These are phyloP conservation scores for Malus sylvestris DNA, from an alignment of 306 rosid genomes.

Conservation along the genomic window DNA sequence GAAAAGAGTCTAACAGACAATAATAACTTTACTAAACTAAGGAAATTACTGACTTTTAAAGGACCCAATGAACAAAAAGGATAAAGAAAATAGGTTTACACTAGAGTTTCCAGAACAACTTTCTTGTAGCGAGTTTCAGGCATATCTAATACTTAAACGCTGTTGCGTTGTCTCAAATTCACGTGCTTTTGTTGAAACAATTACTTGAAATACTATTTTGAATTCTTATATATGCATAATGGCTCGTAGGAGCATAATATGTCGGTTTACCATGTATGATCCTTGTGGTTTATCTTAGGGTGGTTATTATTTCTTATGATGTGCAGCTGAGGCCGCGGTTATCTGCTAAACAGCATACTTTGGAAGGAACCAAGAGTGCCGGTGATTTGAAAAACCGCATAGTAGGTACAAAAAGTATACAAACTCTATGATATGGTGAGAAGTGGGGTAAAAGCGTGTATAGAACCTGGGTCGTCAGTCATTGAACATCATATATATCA, in stretches of 20 bases:
- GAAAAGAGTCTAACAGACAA: neutral
- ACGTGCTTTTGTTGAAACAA: neutral
- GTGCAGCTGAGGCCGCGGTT: constrained; percentile 66
- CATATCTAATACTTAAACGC: neutral
- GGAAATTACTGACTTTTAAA: neutral
- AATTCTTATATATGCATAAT: neutral
- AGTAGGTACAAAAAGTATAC: constrained; percentile 12
- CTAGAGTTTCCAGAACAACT: neutral
- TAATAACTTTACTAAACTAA: neutral
- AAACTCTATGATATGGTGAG: constrained; percentile 22
- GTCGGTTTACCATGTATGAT: neutral
- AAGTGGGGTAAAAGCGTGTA: constrained; percentile 8
- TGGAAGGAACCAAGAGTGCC: constrained; percentile 20
- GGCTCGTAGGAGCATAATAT: neutral
- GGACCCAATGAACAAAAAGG: neutral
- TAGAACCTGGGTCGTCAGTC: constrained; percentile 12
- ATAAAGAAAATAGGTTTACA: neutral
- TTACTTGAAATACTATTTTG: neutral
- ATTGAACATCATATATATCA: constrained; percentile 29
- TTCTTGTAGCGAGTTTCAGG: neutral
- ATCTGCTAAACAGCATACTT: constrained; percentile 36
- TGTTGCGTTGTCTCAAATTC: neutral
- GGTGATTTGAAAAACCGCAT: constrained; percentile 15
- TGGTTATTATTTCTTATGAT: constrained; percentile 2
- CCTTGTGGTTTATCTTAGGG: neutral